Evolutionary conservation across 169 alveolate genomes (phyloP), one percentile per base, ranked within the genome.

Genomic region (Amoebophrya sp.): DNA sequence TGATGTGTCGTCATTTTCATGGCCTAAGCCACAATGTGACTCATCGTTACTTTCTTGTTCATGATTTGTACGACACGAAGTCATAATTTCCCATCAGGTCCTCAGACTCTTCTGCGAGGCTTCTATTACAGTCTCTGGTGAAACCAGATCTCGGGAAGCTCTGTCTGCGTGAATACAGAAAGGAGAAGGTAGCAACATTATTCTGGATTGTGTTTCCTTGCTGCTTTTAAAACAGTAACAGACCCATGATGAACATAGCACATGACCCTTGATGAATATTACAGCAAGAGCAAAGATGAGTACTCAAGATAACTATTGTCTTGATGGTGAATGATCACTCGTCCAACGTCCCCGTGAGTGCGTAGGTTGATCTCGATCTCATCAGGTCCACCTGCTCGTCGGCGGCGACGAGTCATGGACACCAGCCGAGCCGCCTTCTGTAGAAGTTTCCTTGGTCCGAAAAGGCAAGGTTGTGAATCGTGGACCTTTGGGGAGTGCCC

Each of bases 401-500:
- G 83, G 83, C n/a, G 83, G 83, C 36, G 83, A 65, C 83, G 83
- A 65, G 83, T 12, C 83, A 26, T 65, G 83, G 83, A 65, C 36
- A 1, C 83, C 83, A 18, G 83, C 83, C 2, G 83, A 65, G 2
- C 36, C 83, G 83, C 83, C 83, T 29, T 65, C 33, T 29, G 83
- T 65, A 6, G 83, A 65, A 36, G 83, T 65, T 18, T 6, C 33
- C 83, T 36, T 65, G 12, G 33, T 26, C 2, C 2, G 26, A 10
- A 29, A 36, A 10, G 83, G 83, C 3, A 29, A 29, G 83, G n/a
- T 26, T 1, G n/a, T 65, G 3, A 65, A 65, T 36, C 83, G 83
- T 26, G 83, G 83, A 26, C 83, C 83, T 6, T 26, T 65, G 1
- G 83, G 83, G 0, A 36, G 2, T 36, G 12, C 2, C 10, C 36